Conservation (phyloP, 2,329 filamentous ascomycete species). For the Fusarium keratoplasticum region DNA sequence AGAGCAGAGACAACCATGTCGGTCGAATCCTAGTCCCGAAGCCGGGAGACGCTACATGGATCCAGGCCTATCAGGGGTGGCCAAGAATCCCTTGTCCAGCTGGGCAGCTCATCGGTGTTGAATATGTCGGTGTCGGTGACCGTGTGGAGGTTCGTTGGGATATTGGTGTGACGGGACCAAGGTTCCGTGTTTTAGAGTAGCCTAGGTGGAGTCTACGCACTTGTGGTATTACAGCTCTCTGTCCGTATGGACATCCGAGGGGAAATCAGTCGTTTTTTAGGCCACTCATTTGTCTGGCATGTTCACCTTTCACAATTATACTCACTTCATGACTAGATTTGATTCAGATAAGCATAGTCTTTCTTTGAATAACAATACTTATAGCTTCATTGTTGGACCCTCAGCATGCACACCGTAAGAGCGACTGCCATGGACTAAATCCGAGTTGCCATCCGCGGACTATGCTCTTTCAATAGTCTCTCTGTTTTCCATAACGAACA, state of each 20-base stretch:
- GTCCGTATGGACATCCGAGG: neutral
- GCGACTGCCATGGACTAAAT: too few species aligned
- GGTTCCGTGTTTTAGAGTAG: slow-evolving; percentile 5
- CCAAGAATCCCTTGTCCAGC: slow-evolving; percentile 15
- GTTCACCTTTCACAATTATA: neutral
- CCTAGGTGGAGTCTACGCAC: neutral
- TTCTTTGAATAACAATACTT: neutral
- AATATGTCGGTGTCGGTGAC: slow-evolving; percentile 10
- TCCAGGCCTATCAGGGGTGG: slow-evolving; percentile 1
- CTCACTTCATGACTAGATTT: neutral
- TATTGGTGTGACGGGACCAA: slow-evolving; percentile 17
- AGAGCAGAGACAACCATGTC: slow-evolving; percentile 9
- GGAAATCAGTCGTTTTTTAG: neutral
- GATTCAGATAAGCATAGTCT: neutral
- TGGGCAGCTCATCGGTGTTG: slow-evolving; percentile 10
- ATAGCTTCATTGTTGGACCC: neutral
- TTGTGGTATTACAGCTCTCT: neutral
- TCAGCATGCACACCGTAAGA: too few species aligned
- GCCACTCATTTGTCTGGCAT: neutral
- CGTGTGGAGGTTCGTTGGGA: slow-evolving; percentile 18
- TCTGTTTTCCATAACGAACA: too few species aligned
- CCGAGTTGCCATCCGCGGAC: too few species aligned
- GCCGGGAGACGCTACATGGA: slow-evolving; percentile 5
- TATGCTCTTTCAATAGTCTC: too few species aligned
- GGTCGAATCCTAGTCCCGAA: slow-evolving; percentile 1